phyloP scores from a whole-genome alignment of 2,329 filamentous ascomycete species.

The Hymenoscyphus infarciens region DNA sequence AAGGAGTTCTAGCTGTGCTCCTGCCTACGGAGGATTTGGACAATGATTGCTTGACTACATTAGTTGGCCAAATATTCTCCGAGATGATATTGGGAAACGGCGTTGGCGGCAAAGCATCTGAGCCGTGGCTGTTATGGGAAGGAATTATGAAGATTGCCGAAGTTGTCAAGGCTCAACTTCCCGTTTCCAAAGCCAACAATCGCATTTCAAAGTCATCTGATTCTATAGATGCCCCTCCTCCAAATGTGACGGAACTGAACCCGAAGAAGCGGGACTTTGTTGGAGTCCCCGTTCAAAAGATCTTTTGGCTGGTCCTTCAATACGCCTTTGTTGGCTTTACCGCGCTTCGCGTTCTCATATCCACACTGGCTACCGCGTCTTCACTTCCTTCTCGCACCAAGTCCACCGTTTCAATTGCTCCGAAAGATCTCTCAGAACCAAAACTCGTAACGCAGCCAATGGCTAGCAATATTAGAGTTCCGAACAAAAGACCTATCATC shows the following conservation, averaged over 20 bases:
- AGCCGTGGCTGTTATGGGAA: conserved; percentile 89
- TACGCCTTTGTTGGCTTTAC: conserved; percentile 49
- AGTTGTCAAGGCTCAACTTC: conserved; percentile 39
- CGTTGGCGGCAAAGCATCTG: conserved; percentile 73
- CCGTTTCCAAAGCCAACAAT: conserved; percentile 32
- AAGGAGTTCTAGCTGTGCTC: conserved; percentile 75
- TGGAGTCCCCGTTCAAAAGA: conserved; percentile 32
- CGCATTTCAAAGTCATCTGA: conserved; percentile 34
- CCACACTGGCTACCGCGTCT: conserved; percentile 63
- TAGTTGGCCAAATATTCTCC: conserved; percentile 84
- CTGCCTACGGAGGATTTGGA: conserved; percentile 90
- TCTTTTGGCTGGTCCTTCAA: conserved; percentile 51
- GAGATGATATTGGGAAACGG: conserved; percentile 85
- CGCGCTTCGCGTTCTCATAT: conserved; percentile 61
- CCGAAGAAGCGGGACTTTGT: conserved; percentile 24
- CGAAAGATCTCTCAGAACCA: conserved; percentile 27
- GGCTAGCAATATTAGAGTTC: conserved; percentile 16
- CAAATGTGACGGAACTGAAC: conserved; percentile 17
- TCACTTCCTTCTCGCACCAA: conserved; percentile 55
- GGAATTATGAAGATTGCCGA: conserved; percentile 68
- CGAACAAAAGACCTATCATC: conserved; percentile 48
- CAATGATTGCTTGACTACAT: conserved; percentile 76
- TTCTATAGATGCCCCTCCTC: conserved; percentile 23
- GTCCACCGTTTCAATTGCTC: conserved; percentile 25
- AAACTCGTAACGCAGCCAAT: conserved; percentile 17